A percentile compares a stretch with the other conserved stretches of the same genome.
Evolutionary conservation across 768 basidiomycete genomes (phyloP).

Genomic region (Imleria badia): DNA sequence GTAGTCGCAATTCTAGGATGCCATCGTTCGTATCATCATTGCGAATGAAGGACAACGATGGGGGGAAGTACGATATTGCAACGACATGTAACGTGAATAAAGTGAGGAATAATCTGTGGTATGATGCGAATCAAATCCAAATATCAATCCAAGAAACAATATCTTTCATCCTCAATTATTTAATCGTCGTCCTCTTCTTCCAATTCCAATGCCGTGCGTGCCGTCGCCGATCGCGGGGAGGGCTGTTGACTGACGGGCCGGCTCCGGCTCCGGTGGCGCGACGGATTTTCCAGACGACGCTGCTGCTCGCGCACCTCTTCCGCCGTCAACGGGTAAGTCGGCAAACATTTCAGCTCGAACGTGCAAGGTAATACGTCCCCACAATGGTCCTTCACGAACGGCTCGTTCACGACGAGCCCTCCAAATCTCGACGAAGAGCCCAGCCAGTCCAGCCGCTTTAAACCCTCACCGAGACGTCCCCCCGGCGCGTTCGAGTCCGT

Average conservation of each 20-base stretch:
- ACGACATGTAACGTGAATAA: constrained; percentile 16
- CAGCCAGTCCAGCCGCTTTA: constrained; percentile 70
- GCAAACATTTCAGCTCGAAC: constrained; percentile 55
- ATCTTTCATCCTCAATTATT: neutral
- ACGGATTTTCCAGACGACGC: constrained; percentile 28
- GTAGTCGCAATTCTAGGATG: neutral
- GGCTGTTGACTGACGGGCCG: constrained; percentile 18
- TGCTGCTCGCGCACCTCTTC: constrained; percentile 52
- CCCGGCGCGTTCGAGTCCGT: constrained; percentile 65
- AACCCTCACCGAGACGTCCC: constrained; percentile 58
- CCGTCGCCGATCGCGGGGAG: constrained; percentile 18
- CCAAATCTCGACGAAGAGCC: constrained; percentile 59
- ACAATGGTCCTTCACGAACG: constrained; percentile 42
- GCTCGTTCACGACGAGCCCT: constrained; percentile 51
- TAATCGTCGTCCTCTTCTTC: constrained; percentile 20
- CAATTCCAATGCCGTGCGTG: constrained; percentile 3
- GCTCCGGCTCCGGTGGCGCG: constrained; percentile 23
- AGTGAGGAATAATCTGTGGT: constrained; percentile 28
- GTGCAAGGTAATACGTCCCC: constrained; percentile 55
- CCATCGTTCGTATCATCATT: neutral
- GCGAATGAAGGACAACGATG: neutral
- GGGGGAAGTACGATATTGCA: neutral
- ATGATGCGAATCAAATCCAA: constrained; percentile 2
- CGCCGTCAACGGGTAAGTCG: constrained; percentile 45
- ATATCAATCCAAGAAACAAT: neutral